Evolutionary conservation across 495 filamentous ascomycete genomes (phyloP).

Genomic region (Neurospora sp.): DNA sequence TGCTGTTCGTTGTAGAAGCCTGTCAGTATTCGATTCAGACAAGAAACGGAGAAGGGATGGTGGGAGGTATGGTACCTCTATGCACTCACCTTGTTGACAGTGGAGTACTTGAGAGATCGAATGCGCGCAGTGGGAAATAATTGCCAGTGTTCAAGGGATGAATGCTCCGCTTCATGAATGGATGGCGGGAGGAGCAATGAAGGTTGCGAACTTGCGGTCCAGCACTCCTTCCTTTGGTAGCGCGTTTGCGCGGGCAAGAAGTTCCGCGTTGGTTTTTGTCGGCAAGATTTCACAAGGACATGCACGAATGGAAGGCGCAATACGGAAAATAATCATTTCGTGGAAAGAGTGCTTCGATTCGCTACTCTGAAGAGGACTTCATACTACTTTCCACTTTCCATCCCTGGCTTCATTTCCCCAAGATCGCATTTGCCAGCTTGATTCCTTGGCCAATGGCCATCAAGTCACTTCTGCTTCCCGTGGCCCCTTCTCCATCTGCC

Average conservation of each 20-base stretch:
- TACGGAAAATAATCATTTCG: not conserved
- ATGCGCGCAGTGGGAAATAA: too few relatives aligned
- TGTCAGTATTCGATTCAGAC: too few relatives aligned
- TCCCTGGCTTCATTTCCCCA: not conserved
- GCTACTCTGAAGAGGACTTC: not conserved
- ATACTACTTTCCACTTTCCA: not conserved
- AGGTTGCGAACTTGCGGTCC: not conserved
- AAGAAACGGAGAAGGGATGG: too few relatives aligned
- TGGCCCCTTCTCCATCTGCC: too few relatives aligned
- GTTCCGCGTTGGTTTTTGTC: not conserved
- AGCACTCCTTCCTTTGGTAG: not conserved
- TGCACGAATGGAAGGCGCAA: not conserved
- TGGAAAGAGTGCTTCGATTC: not conserved
- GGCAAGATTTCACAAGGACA: not conserved
- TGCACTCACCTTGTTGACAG: too few relatives aligned
- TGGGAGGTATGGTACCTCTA: too few relatives aligned
- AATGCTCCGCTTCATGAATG: not conserved
- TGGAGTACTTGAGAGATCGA: not conserved
- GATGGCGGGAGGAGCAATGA: not conserved
- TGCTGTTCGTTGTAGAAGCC: too few relatives aligned
- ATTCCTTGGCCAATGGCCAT: too few relatives aligned
- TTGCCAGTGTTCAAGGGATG: not conserved
- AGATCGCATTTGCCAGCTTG: not conserved
- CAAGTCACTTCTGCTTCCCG: too few relatives aligned
- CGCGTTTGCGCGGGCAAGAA: not conserved